Percentiles rank a stretch among this genome's conserved stretches.
Evolutionary conservation across 306 rosid genomes (phyloP).

Genomic region (Ochetophila trinervis): DNA sequence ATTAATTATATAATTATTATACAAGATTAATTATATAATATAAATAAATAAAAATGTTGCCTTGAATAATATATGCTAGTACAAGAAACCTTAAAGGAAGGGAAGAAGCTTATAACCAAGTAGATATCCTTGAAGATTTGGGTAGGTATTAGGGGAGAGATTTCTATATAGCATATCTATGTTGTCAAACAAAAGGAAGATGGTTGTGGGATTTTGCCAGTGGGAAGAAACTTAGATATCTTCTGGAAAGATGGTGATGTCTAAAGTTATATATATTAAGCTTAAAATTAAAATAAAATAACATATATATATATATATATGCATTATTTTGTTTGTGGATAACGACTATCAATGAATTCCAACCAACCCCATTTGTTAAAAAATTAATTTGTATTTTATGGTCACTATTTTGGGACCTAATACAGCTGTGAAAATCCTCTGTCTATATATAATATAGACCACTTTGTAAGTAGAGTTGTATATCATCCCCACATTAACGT

Average conservation of each 20-base stretch:
- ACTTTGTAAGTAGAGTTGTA: conserved; percentile 4
- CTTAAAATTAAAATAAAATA: not conserved
- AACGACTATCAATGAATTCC: conserved; percentile 23
- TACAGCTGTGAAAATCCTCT: conserved; percentile 34
- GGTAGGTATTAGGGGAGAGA: no score
- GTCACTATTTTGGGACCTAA: conserved; percentile 43
- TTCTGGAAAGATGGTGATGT: not conserved
- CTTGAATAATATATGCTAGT: no score
- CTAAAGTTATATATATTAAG: not conserved
- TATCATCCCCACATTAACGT: not conserved
- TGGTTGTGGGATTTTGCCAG: no score
- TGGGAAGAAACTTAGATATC: not conserved
- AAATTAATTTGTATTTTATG: conserved; percentile 28
- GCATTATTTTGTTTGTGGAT: conserved; percentile 11
- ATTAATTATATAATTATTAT: no score
- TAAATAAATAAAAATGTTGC: no score
- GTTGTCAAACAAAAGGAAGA: no score
- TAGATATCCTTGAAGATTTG: no score
- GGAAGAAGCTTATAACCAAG: no score
- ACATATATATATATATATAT: not conserved
- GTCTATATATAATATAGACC: not conserved
- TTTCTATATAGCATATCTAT: no score
- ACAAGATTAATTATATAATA: no score
- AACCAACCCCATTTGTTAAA: conserved; percentile 21
- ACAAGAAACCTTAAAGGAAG: no score